A percentile compares a stretch with the other conserved stretches of the same genome.
Evolutionary conservation across 805 yeast genomes (phyloP).

Genomic region (Saccharomycopsis javanensis): DNA sequence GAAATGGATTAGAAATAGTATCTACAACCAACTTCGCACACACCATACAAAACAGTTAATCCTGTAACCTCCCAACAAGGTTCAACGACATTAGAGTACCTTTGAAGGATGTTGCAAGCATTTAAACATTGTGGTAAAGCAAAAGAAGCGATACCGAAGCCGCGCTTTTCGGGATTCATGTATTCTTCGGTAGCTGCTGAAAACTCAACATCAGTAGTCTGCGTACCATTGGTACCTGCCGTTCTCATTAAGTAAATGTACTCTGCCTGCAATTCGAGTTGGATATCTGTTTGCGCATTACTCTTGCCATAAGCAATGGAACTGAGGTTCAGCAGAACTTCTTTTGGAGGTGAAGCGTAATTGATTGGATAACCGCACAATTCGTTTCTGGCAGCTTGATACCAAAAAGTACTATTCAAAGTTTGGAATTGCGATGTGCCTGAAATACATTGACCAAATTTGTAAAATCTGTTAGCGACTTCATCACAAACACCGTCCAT

Average conservation of each 20-base stretch:
- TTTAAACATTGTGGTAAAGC: conserved; percentile 5
- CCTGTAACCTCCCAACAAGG: conserved; percentile 13
- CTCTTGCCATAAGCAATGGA: background rate
- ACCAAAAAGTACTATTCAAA: conserved; percentile 13
- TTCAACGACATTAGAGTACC: conserved; percentile 7
- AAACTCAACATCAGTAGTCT: background rate
- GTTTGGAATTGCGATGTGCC: conserved; percentile 3
- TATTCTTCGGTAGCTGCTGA: background rate
- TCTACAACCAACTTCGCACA: conserved; percentile 13
- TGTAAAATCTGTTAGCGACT: conserved; percentile 6
- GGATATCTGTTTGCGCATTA: background rate
- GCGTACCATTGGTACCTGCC: background rate
- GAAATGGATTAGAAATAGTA: conserved; percentile 1
- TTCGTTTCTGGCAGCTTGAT: conserved; percentile 12
- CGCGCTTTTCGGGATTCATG: background rate
- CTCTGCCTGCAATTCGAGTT: conserved; percentile 10
- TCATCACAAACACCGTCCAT: conserved; percentile 7
- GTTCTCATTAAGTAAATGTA: conserved; percentile 7
- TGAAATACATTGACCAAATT: conserved; percentile 14
- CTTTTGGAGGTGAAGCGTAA: conserved; percentile 1
- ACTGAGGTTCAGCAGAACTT: background rate
- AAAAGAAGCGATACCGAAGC: background rate
- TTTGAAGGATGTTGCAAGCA: conserved; percentile 5
- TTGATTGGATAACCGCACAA: conserved; percentile 10
- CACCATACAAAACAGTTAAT: conserved; percentile 12